These are phyloP conservation scores for Aphanomyces euteiches DNA, from an alignment of 352 stramenopile genomes.

Conservation along the genomic window DNA sequence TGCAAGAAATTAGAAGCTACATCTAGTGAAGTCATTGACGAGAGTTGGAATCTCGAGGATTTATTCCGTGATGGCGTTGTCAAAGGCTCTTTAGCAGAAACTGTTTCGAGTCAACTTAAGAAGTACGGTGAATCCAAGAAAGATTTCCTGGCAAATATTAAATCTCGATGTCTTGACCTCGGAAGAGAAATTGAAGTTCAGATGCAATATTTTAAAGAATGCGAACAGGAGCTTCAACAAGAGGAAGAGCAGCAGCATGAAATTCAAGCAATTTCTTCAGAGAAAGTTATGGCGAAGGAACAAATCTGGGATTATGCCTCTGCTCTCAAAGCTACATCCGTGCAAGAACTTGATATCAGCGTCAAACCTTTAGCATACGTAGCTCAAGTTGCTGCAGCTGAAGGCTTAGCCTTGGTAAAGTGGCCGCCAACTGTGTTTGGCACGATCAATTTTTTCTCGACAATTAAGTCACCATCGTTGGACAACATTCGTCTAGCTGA, in stretches of 20 bases:
- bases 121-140: neutral
- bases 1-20: constrained; percentile 35
- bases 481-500: constrained; percentile 41
- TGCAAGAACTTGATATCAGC: neutral
- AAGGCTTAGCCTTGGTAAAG: constrained; percentile 29
- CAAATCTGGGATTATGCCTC: constrained; percentile 32
- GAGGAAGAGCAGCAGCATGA: constrained; percentile 42
- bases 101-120: constrained; percentile 6
- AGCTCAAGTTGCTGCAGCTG: neutral
- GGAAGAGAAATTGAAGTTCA: constrained; percentile 37
- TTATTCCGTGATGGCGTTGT: constrained; percentile 45
- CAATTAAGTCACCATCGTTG: constrained; percentile 28
- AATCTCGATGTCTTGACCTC: constrained; percentile 31
- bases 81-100: constrained; percentile 38
- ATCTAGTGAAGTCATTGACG: constrained; percentile 38
- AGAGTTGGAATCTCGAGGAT: constrained; percentile 48
- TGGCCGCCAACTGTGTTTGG: constrained; percentile 41
- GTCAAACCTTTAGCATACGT: neutral
- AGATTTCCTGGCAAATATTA: constrained; percentile 8
- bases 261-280: neutral
- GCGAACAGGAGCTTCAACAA: constrained; percentile 53
- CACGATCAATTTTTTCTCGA: constrained; percentile 47
- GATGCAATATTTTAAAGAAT: constrained; percentile 46
- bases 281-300: constrained; percentile 24
- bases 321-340: constrained; percentile 27